Conservation (phyloP, 1,139 yeast species). For the Scheffersomyces lignicola region DNA sequence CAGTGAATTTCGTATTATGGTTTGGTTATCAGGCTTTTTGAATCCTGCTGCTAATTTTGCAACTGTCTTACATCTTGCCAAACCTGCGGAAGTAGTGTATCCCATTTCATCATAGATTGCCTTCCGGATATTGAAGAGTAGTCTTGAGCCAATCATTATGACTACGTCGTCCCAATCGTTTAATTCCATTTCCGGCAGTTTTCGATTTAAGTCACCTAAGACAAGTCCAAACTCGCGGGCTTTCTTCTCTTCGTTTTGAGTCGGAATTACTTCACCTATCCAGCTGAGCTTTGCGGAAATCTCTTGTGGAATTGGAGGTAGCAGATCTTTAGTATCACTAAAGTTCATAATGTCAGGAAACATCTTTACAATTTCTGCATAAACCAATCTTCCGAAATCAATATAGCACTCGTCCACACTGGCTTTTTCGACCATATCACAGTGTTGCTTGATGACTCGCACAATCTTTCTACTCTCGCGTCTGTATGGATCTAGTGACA, state of each 20-base stretch:
- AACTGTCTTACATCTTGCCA: conserved; percentile 70
- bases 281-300: conserved; percentile 33
- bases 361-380: conserved; percentile 18
- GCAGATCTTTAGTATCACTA: conserved; percentile 18
- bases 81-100: conserved; percentile 89
- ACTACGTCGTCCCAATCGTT: conserved; percentile 87
- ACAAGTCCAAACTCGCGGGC: too few species aligned
- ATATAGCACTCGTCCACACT: conserved; percentile 93
- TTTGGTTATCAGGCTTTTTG: conserved; percentile 84
- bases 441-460: conserved; percentile 51
- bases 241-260: conserved; percentile 14
- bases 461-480: conserved; percentile 82
- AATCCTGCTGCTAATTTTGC: conserved; percentile 91
- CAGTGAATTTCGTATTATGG: conserved; percentile 57
- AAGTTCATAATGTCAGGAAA: conserved; percentile 26
- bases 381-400: conserved; percentile 63
- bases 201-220: too few species aligned
- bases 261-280: conserved; percentile 26
- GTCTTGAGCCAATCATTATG: conserved; percentile 62
- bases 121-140: conserved; percentile 54
- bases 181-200: conserved; percentile 15
- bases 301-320: conserved; percentile 54
- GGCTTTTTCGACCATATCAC: conserved; percentile 83
- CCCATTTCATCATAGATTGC: conserved; percentile 56
- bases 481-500: conserved; percentile 87